Percentiles rank a stretch among this genome's conserved stretches.
These are phyloP conservation scores for Talaromyces stipitatus DNA, from an alignment of 495 filamentous ascomycete species.

Conservation along the genomic window DNA sequence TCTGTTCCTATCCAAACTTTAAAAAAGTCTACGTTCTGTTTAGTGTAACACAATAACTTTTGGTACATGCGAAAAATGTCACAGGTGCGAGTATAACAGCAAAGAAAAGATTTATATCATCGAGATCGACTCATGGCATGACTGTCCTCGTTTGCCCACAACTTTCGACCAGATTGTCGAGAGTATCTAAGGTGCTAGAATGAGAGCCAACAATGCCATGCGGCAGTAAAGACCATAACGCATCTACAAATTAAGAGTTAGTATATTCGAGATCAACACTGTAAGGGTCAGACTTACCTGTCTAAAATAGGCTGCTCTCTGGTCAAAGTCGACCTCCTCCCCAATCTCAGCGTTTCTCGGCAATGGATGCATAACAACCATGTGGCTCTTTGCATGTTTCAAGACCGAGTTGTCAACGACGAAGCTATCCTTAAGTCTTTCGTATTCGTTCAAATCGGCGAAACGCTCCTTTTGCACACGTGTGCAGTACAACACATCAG, in stretches of 20 bases:
- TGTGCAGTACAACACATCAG: slow-evolving; percentile 92
- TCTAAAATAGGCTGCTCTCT: slow-evolving; percentile 95
- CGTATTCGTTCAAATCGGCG: slow-evolving; percentile 66
- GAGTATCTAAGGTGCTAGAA: slow-evolving; percentile 57
- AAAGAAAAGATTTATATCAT: slow-evolving; percentile 42
- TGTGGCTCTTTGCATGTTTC: slow-evolving; percentile 81
- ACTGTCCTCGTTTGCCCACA: not conserved
- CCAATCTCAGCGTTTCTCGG: slow-evolving; percentile 86
- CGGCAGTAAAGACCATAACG: slow-evolving; percentile 94
- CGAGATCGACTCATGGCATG: slow-evolving; percentile 17
- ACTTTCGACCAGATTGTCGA: not conserved
- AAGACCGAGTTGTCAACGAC: slow-evolving; percentile 85
- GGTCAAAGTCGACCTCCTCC: slow-evolving; percentile 96
- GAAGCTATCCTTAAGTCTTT: slow-evolving; percentile 78
- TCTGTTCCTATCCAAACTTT: slow-evolving; percentile 18
- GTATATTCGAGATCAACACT: slow-evolving; percentile 1
- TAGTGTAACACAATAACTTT: slow-evolving; percentile 2
- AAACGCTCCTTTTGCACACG: slow-evolving; percentile 96
- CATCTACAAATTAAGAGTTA: slow-evolving; percentile 63
- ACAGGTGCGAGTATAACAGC: slow-evolving; percentile 5
- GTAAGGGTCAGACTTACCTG: slow-evolving; percentile 60
- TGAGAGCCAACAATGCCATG: slow-evolving; percentile 91
- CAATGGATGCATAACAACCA: slow-evolving; percentile 92
- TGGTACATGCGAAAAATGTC: slow-evolving; percentile 24
- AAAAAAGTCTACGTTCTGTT: slow-evolving; percentile 12